Evolutionary conservation across 1,284 basidiomycete species (phyloP).

Genomic region (Chondrostereum purpureum): DNA sequence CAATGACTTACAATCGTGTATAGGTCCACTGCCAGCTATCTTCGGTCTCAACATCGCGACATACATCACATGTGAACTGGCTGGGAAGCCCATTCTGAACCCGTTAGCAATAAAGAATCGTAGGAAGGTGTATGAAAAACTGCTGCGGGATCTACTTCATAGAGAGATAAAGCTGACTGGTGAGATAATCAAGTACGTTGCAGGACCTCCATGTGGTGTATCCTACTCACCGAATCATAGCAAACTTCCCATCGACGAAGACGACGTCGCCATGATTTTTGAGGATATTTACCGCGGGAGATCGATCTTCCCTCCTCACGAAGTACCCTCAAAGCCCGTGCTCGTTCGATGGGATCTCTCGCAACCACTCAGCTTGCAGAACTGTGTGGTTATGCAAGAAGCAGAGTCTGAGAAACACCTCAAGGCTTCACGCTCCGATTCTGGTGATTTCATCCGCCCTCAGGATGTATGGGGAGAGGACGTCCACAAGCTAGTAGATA

Average conservation of each 20-base stretch:
- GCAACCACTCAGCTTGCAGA: slow-evolving; percentile 60
- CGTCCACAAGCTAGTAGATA: slow-evolving; percentile 46
- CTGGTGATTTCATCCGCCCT: slow-evolving; percentile 28
- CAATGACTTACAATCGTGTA: background rate
- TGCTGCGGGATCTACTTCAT: slow-evolving; percentile 69
- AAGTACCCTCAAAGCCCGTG: slow-evolving; percentile 63
- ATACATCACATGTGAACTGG: slow-evolving; percentile 80
- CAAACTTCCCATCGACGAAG: slow-evolving; percentile 70
- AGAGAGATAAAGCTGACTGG: slow-evolving; percentile 65
- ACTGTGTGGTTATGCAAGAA: slow-evolving; percentile 76
- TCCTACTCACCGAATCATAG: slow-evolving; percentile 41
- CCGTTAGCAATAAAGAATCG: slow-evolving; percentile 81
- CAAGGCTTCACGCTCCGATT: slow-evolving; percentile 36
- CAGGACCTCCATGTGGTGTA: background rate
- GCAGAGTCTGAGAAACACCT: slow-evolving; percentile 69
- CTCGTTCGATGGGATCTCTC: slow-evolving; percentile 77
- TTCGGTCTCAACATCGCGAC: slow-evolving; percentile 88
- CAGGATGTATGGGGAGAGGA: slow-evolving; percentile 63
- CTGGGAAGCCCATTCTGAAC: slow-evolving; percentile 75
- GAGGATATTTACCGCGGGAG: slow-evolving; percentile 84
- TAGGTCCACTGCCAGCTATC: slow-evolving; percentile 77
- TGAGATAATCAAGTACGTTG: slow-evolving; percentile 36
- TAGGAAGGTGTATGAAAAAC: slow-evolving; percentile 77
- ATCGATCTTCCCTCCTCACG: slow-evolving; percentile 70
- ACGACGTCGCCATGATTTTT: slow-evolving; percentile 77